Evolutionary conservation across 352 stramenopile genomes (phyloP), one percentile per base, ranked within the genome.

Genomic region (Phytophthora aleatoria): DNA sequence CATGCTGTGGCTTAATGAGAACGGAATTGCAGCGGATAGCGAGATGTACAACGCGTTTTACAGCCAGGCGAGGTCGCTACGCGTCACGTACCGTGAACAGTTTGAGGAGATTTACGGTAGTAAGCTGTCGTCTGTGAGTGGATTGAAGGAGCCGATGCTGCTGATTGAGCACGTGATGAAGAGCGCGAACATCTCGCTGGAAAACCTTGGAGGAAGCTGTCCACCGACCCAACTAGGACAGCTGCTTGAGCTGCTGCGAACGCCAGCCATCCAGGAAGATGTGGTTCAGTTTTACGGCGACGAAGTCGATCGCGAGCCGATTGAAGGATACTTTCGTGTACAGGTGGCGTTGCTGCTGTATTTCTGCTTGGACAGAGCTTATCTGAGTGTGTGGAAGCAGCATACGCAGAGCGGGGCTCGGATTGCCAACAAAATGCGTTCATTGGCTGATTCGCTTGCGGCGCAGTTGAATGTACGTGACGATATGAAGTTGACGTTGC

Each of bases 91-190:
- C 59, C 81, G 83, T 27, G 72, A 88, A 42, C 69, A 85, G 42
- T 92, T 92, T 65, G 83, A 89, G 48, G 80, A 85, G 3, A 81
- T 81, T 62, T 92, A 90, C 47, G 74, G 81, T 10, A 74, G 60
- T 6, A 73, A 73, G 1, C 52, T 91, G 1, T 90, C 77, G 20
- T 81, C 73, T 16, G 70, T 81, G 36, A 81, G 70, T 59, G 76
- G 71, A 28, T 68, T 74, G 26, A 74, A 77, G 30, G 78, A 82
- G 12, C 78, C 81, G 5, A 74, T 89, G 64, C 63, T 91, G 27
- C 63, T 92, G 47, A 91, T 92, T 50, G 83, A 92, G 55, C 74
- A 88, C 50, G 81, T 92, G 24, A 88, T 91, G 76, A 81, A 91
- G 44, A 90, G 84, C 53, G 85, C 85, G 10, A 74, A 72, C 20